Evolutionary conservation across 495 filamentous ascomycete genomes (phyloP).

Genomic region (Trichoderma virens): DNA sequence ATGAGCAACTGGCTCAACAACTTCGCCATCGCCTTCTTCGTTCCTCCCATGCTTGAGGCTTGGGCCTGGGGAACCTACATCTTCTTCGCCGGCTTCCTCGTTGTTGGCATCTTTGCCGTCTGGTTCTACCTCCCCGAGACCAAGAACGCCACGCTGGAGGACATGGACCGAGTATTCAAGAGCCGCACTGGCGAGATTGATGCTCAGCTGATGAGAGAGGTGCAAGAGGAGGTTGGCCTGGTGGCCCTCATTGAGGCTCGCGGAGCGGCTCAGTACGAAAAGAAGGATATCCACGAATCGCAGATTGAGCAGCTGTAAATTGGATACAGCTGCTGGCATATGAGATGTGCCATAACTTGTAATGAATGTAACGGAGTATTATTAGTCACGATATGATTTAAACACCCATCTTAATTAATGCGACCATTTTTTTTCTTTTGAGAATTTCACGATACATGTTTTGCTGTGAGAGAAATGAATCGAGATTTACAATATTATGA

Average conservation of each 20-base stretch:
- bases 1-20: constrained; percentile 14
- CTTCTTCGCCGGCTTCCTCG: constrained; percentile 22
- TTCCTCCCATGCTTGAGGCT: not conserved
- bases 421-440: too few relatives aligned
- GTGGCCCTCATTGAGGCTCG: constrained; percentile 8
- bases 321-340: not conserved
- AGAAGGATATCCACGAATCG: not conserved
- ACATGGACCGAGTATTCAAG: constrained; percentile 37
- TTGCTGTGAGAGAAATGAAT: too few relatives aligned
- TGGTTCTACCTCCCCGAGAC: constrained; percentile 26
- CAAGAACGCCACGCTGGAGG: constrained; percentile 26
- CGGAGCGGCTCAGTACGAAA: not conserved
- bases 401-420: too few relatives aligned
- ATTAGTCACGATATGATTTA: not conserved
- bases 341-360: not conserved
- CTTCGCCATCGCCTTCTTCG: constrained; percentile 5
- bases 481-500: too few relatives aligned
- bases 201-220: constrained; percentile 19
- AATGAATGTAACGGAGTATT: not conserved
- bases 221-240: constrained; percentile 17
- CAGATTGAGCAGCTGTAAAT: not conserved
- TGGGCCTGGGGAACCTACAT: constrained; percentile 21
- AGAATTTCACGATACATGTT: too few relatives aligned
- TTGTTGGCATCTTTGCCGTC: constrained; percentile 17
- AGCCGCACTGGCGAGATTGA: constrained; percentile 32